phyloP scores from a whole-genome alignment of 331 rosid species.

The Malus hybrid region DNA sequence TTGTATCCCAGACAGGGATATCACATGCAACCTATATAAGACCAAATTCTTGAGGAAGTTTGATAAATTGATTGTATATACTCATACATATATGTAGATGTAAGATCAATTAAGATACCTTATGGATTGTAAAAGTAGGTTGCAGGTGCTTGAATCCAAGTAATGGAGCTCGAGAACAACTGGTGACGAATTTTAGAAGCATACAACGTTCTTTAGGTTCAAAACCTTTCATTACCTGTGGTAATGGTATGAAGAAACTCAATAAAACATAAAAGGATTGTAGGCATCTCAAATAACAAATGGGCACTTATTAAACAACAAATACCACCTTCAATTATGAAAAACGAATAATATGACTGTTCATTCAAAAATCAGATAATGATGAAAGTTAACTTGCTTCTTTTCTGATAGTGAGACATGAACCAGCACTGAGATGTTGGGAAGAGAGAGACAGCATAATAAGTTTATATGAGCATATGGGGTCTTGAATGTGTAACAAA shows the following conservation, averaged over 20 bases:
- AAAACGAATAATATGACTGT: not conserved
- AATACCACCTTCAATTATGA: not conserved
- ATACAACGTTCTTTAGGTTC: conserved; percentile 82
- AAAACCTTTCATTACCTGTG: conserved; percentile 67
- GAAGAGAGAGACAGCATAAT: not conserved
- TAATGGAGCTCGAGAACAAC: conserved; percentile 98
- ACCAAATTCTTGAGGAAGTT: conserved; percentile 1
- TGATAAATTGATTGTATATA: not conserved
- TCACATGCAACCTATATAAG: conserved; percentile 68
- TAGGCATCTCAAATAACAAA: not conserved
- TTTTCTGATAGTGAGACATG: not conserved
- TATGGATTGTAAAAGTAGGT: conserved; percentile 89
- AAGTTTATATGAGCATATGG: not conserved
- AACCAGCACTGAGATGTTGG: not conserved
- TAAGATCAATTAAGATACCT: conserved; percentile 41
- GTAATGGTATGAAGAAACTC: conserved; percentile 3
- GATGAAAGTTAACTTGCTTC: not conserved
- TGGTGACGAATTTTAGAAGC: conserved; percentile 94
- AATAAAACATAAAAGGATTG: conserved; percentile 7
- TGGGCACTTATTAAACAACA: not conserved
- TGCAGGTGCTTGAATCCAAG: conserved; percentile 94
- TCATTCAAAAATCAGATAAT: not conserved
- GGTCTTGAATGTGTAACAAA: not conserved
- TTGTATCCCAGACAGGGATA: conserved; percentile 84
- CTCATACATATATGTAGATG: not conserved